Conservation (phyloP, 306 rosid species). For the Crataegus laevigata region DNA sequence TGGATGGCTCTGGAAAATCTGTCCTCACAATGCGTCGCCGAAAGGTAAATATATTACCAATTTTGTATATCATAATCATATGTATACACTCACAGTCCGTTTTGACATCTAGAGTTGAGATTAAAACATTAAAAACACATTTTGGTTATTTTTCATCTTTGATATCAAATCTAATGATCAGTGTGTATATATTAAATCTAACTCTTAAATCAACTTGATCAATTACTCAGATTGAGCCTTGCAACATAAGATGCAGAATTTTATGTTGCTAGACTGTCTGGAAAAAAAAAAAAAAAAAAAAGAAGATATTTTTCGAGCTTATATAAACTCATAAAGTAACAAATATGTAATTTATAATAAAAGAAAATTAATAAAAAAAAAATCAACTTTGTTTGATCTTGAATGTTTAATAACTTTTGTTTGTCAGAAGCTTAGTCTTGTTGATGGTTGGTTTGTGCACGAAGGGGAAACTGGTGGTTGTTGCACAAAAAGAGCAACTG, state of each 20-base stretch:
- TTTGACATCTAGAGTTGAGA: background rate
- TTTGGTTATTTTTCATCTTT: too few species aligned
- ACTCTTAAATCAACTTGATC: background rate
- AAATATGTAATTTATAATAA: too few species aligned
- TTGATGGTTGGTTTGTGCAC: constrained; percentile 54
- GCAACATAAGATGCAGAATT: background rate
- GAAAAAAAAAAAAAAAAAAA: too few species aligned
- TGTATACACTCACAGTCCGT: background rate
- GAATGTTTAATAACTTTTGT: background rate
- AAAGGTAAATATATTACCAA: constrained; percentile 25
- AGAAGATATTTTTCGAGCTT: background rate
- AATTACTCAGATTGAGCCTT: background rate
- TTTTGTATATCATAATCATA: background rate
- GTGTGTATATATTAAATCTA: background rate
- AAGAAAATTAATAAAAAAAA: background rate
- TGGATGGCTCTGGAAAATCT: constrained; percentile 72
- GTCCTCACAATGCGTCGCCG: constrained; percentile 62
- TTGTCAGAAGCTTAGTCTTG: constrained; percentile 48
- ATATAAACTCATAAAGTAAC: background rate
- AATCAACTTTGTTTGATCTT: background rate
- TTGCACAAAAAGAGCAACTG: background rate
- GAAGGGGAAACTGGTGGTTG: constrained; percentile 45
- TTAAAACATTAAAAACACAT: background rate
- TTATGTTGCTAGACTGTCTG: background rate
- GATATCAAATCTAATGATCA: background rate